Evolutionary conservation across 345 rosid species (phyloP), one percentile per base, ranked within the genome.

Genomic region (Lenwebbia sp.): DNA sequence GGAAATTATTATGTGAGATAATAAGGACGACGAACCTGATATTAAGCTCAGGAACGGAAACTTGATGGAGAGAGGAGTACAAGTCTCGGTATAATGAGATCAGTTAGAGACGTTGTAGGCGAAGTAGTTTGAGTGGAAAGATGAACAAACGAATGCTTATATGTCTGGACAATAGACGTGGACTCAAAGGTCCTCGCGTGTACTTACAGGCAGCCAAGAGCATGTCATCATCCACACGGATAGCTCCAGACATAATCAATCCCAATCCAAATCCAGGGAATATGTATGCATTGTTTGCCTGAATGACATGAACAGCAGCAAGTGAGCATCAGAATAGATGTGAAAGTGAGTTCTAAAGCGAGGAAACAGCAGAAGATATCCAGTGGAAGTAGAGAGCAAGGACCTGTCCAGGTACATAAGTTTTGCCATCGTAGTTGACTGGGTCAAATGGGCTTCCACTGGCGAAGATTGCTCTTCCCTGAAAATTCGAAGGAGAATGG

Each of bases 401-500:
- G 62, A 96, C 99, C 98, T 96, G 98, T 90, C 99, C 99, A 75
- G 99, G 98, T 56, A 91, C 74, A 75, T 89, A 92, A 83, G 89
- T 91, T 92, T 91, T 92, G 87, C 97, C 98, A 12, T 92, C 53
- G 74, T 93, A 94, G 87, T 95, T 95, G 83, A 96, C 94, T 30
- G 96, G 94, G 83, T 91, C 95, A 74, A 97, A 97, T 17, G 99
- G 99, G 91, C 99, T 97, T 92, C 99, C 99, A 91, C 99, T 96
- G 12, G 95, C 99, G 90, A 91, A 97, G 84, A 97, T 95, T 85
- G 99, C 96, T 81, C 94, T 96, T 7, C 99, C 99, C 99, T 97
- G 91, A 76, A 86, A 84, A 82, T 84, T 53, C 85, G 75, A 33
- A 47, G 54, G 41, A 83, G 83, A 70, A 65, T 51, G 2, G 14